These are phyloP conservation scores for Scutellaria baicalensis DNA, from an alignment of 257 asterid species.

Conservation along the genomic window DNA sequence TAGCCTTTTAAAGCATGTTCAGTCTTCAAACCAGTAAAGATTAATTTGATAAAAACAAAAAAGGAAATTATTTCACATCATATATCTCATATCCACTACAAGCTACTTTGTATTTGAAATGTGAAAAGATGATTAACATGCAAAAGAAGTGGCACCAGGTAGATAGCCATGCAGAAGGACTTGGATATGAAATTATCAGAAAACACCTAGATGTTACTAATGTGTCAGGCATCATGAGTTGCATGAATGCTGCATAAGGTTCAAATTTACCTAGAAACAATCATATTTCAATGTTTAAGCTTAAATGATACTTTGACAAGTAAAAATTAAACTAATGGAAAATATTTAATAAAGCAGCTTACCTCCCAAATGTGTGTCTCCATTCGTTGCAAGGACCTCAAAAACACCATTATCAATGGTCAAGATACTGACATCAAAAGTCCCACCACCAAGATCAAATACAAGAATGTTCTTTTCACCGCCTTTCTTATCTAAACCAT, in stretches of 20 bases:
- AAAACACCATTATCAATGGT: slow-evolving; percentile 95
- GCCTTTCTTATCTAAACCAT: slow-evolving; percentile 89
- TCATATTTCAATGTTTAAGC: background rate
- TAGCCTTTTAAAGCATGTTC: background rate
- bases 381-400: slow-evolving; percentile 94
- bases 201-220: background rate
- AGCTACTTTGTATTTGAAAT: background rate
- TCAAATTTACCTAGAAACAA: background rate
- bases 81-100: background rate
- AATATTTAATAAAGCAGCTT: slow-evolving; percentile 11
- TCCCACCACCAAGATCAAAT: slow-evolving; percentile 98
- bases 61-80: no score
- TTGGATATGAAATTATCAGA: background rate
- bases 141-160: background rate
- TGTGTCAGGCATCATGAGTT: background rate
- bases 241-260: background rate
- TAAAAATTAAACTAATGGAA: background rate
- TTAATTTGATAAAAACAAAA: no score
- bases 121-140: background rate
- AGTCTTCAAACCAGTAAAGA: no score
- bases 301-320: background rate
- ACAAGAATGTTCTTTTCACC: slow-evolving; percentile 94
- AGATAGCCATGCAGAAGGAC: background rate
- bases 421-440: slow-evolving; percentile 92
- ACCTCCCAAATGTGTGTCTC: slow-evolving; percentile 99